Base-by-base conservation (phyloP, 2,329 filamentous ascomycete genomes). In the Dendryphion nanum region DNA sequence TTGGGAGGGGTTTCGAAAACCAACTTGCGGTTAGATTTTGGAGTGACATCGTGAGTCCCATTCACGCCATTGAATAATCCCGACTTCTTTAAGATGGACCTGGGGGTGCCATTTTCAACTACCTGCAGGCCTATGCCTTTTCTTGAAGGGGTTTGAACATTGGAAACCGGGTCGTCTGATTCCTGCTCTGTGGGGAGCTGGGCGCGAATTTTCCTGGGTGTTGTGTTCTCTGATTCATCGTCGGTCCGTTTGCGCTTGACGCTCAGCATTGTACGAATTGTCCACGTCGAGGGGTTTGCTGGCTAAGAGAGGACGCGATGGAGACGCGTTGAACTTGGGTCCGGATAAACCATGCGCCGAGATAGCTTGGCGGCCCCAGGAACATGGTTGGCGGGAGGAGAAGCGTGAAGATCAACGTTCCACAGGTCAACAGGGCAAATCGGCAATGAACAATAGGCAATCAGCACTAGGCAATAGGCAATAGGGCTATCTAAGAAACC, bases 1-100 rank as follows among this genome's bases (percentile, higher is more conserved):
- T 69, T 71, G 15, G 63, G 55, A 0, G 71, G 68, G 6, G 71
- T 73, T 28, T 66, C 63, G 48, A 75, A 75, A 4, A 73, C 50
- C 4, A 75, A 66, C 36, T 68, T 73, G 13, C 71, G 59, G 26
- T 64, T 58, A 3, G 71, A 72, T 41, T 56, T 67, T 6, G 71
- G 72, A 1, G 71, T 74, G 3, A 51, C 52, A 8, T 29, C 46
- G 32, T 53, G 51, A 29, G 47, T 32, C 6, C 41, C 52, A 35
- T 56, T 52, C 6, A 42, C 13, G 10, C 23, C 23, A 10, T 56
- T 52, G 6, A 41, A 14, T 7, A 48, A 30, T 5, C 54, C 49
- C 6, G 50, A 38, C 47, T 57, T 63, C 39, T 63, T 64, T 37
- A 64, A 35, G 23, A 63, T 65, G 15, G 61, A 64, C 26, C 52